These are phyloP conservation scores for Cercospora brassicicola DNA, from an alignment of 2,329 filamentous ascomycete genomes.

Conservation along the genomic window DNA sequence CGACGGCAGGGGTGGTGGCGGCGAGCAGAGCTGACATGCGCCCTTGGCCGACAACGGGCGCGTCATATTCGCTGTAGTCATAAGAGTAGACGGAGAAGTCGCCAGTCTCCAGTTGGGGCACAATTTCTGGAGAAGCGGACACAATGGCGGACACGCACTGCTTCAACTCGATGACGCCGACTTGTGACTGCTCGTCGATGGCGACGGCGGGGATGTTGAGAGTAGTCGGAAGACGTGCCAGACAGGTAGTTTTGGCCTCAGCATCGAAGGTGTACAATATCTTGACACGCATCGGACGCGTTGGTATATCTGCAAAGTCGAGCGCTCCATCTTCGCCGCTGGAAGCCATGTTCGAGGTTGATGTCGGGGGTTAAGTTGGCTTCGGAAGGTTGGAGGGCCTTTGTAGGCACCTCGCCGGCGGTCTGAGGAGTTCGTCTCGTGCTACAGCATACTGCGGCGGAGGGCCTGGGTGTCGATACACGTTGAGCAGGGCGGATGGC, in stretches of 20 bases:
- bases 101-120: conserved; percentile 63
- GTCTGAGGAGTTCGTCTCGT: conserved; percentile 30
- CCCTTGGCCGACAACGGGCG: conserved; percentile 89
- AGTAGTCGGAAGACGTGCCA: conserved; percentile 79
- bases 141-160: conserved; percentile 83
- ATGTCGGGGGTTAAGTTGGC: conserved; percentile 24
- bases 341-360: conserved; percentile 33
- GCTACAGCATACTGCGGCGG: conserved; percentile 34
- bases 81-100: conserved; percentile 98
- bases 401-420: conserved; percentile 26
- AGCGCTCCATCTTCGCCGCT: conserved; percentile 22
- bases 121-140: conserved; percentile 78
- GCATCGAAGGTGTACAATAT: conserved; percentile 95
- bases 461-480: not conserved
- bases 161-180: conserved; percentile 84
- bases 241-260: conserved; percentile 81
- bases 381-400: conserved; percentile 14
- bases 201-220: conserved; percentile 77
- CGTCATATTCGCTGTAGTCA: conserved; percentile 94
- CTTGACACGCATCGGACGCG: conserved; percentile 68
- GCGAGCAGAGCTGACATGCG: conserved; percentile 84
- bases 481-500: conserved; percentile 3
- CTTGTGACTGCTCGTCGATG: conserved; percentile 74
- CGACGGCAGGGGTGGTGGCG: conserved; percentile 57
- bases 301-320: conserved; percentile 39